Conservation (phyloP, 148 eudicot species). For the Amaranthus cruentus region DNA sequence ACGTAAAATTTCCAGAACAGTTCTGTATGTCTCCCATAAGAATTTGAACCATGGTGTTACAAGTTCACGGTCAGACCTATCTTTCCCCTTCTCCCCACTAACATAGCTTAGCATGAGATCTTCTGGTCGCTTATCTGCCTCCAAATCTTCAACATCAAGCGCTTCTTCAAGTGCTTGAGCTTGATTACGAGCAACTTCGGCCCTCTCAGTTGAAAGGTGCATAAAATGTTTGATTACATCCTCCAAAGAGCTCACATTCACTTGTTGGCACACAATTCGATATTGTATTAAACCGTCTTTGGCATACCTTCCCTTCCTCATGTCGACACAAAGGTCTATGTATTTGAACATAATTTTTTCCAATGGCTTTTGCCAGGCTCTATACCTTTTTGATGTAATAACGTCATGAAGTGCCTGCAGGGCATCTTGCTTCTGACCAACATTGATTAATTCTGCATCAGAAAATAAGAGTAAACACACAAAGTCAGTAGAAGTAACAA, state of each 20-base stretch:
- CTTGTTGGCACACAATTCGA: conserved; percentile 89
- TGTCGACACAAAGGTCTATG: conserved; percentile 84
- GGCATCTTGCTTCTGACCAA: conserved; percentile 85
- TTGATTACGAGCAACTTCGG: conserved; percentile 79
- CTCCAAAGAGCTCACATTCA: conserved; percentile 84
- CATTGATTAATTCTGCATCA: conserved; percentile 76
- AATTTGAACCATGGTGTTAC: conserved; percentile 96
- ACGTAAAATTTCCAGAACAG: conserved; percentile 74
- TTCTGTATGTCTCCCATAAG: conserved; percentile 92
- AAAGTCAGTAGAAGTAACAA: too few relatives aligned
- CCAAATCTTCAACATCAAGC: conserved; percentile 86
- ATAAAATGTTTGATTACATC: conserved; percentile 91
- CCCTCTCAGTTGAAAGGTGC: conserved; percentile 86
- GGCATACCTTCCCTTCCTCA: conserved; percentile 80
- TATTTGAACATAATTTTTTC: conserved; percentile 85
- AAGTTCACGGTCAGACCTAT: conserved; percentile 88
- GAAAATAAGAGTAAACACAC: conserved; percentile 3
- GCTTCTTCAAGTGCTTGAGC: conserved; percentile 92
- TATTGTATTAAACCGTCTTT: conserved; percentile 92
- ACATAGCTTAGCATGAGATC: conserved; percentile 94
- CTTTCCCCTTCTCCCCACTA: conserved; percentile 95
- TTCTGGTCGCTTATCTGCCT: conserved; percentile 89
- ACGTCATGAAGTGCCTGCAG: conserved; percentile 76
- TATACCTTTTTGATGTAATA: conserved; percentile 77
- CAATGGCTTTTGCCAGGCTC: conserved; percentile 78